Evolutionary conservation across 2,329 filamentous ascomycete genomes (phyloP).

Genomic region (Neofusicoccum umdonicola): DNA sequence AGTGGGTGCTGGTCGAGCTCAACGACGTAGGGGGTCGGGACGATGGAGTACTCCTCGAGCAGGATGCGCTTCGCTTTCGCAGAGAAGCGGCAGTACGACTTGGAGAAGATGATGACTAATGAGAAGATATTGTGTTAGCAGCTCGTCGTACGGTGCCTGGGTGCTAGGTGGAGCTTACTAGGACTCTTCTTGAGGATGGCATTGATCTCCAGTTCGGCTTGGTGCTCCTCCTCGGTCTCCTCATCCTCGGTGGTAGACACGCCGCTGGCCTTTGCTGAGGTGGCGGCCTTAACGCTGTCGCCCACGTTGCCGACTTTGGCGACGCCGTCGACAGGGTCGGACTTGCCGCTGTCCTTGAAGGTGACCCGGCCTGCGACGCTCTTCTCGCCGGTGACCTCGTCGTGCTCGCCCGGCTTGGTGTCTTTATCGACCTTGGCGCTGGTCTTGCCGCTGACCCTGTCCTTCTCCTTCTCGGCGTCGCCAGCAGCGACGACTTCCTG

Average conservation of each 20-base stretch:
- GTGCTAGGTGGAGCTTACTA: conserved; percentile 54
- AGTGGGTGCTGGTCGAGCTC: conserved; percentile 83
- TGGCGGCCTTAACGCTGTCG: conserved; percentile 33
- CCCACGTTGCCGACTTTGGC: conserved; percentile 42
- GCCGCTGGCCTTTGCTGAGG: conserved; percentile 24
- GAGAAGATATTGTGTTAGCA: neutral
- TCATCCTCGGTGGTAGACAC: conserved; percentile 26
- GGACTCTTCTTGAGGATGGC: conserved; percentile 79
- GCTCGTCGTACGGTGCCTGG: neutral
- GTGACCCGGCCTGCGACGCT: conserved; percentile 56
- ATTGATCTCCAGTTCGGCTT: conserved; percentile 70
- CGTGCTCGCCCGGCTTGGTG: conserved; percentile 17
- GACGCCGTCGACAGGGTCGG: conserved; percentile 39
- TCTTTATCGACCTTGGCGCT: conserved; percentile 20
- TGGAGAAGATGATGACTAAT: conserved; percentile 91
- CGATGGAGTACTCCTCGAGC: conserved; percentile 79
- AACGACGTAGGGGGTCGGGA: conserved; percentile 79
- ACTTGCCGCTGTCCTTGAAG: conserved; percentile 42
- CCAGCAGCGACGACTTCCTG: conserved; percentile 33
- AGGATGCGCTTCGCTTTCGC: conserved; percentile 82
- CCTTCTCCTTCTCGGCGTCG: conserved; percentile 21
- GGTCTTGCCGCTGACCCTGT: conserved; percentile 19
- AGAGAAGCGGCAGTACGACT: conserved; percentile 86
- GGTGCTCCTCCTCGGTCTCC: conserved; percentile 57
- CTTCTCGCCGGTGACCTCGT: conserved; percentile 41